Base-by-base conservation (phyloP, 2,329 filamentous ascomycete genomes). In the Phyllosticta ampelicida region DNA sequence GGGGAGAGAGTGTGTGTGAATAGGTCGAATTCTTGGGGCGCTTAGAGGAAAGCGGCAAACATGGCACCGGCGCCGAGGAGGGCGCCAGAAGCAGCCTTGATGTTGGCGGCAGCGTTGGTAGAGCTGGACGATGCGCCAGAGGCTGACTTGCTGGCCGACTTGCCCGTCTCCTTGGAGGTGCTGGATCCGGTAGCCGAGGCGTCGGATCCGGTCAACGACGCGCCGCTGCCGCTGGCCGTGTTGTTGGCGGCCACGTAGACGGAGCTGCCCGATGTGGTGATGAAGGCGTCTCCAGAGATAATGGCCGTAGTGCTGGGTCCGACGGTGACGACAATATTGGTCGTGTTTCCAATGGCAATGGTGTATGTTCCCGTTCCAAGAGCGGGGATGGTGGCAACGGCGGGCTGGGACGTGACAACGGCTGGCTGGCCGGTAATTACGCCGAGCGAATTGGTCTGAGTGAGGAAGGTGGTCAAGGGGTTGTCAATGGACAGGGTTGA, bases 341-440 rank as follows among this genome's bases (percentile, higher is more conserved):
- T 62, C 49, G 62, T 61, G 53, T 65, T 64, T 23, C 62, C 61
- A 48, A 70, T 61, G 55, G 65, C 56, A 56, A 71, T 63, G 58
- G 71, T 73, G 63, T 68, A 60, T 61, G 71, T 59, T 60, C 71
- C 71, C 13, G 67, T 54, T 61, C 64, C 65, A 9, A 70, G 66
- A n/a, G 70, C 71, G 2, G 71, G 71, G 56, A 73, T 70, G 62
- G 65, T 63, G 55, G 65, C 67, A 20, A 64, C 61, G 19, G 59
- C n/a, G 49, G 65, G 63, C 50, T 66, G 62, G 19, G 61, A 60
- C 44, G 61, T 62, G 44, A 53, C 55, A n/a, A 53, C 62, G n/a
- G 61, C 54, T n/a, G 69, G 68, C 62, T 63, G 61, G 62, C 68
- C 69, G 26, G 69, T 71, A 4, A 71, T 63, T 11, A 71, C 68